phyloP scores from a whole-genome alignment of 2,329 filamentous ascomycete species.

The Colletotrichum costaricense region DNA sequence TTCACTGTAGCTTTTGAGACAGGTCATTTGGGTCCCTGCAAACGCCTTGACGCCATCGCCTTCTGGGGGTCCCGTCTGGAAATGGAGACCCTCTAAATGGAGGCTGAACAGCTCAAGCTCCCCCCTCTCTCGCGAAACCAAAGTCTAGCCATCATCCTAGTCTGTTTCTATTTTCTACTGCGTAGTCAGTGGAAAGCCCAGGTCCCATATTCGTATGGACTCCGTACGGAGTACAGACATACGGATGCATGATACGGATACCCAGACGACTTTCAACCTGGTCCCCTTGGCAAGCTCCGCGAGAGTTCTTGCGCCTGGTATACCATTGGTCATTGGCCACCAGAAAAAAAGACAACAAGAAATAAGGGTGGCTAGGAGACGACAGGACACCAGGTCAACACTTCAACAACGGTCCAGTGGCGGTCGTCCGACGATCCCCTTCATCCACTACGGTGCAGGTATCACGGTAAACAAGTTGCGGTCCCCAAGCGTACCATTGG shows the following conservation, averaged over 20 bases:
- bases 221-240: neutral
- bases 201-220: neutral
- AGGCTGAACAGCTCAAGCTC: conserved; percentile 16
- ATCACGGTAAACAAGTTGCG: conserved; percentile 19
- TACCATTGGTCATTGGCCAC: conserved; percentile 21
- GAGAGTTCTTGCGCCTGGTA: neutral
- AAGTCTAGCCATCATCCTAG: conserved; percentile 9
- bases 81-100: conserved; percentile 19
- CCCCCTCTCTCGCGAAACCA: neutral
- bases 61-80: conserved; percentile 3
- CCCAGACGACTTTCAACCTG: neutral
- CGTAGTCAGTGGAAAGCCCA: neutral
- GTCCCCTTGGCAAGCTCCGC: neutral
- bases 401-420: conserved; percentile 2
- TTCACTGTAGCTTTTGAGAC: neutral
- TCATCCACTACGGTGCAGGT: conserved; percentile 29
- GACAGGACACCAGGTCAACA: conserved; percentile 1
- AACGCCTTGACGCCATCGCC: conserved; percentile 16
- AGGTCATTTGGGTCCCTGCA: neutral
- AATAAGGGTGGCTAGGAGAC: conserved; percentile 35
- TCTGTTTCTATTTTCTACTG: neutral
- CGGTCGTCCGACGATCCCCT: conserved; percentile 24
- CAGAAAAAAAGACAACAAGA: conserved; percentile 1
- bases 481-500: conserved; percentile 20
- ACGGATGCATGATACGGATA: neutral